Percentiles rank a stretch among this genome's conserved stretches.
Conservation (phyloP, 169 alveolate genomes). For the Babesia sp. region DNA sequence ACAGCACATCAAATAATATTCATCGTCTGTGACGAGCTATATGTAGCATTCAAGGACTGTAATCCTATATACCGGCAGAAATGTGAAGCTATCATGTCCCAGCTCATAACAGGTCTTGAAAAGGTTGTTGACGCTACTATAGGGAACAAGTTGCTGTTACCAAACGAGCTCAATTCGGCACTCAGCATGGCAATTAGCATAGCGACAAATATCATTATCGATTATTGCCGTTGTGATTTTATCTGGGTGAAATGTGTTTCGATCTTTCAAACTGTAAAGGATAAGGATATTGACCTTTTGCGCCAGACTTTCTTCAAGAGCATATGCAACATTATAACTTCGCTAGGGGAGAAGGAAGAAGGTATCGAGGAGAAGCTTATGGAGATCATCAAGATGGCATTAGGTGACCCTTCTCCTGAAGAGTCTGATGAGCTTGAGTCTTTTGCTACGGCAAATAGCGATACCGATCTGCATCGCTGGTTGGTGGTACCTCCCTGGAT, state of each 20-base stretch:
- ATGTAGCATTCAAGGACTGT: conserved; percentile 29
- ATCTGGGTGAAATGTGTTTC: conserved; percentile 16
- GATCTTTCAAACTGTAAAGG: not conserved
- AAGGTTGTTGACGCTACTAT: conserved; percentile 16
- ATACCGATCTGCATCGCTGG: not conserved
- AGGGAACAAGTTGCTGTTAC: conserved; percentile 14
- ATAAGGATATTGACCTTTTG: conserved; percentile 9
- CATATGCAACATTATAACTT: conserved; percentile 4
- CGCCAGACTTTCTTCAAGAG: conserved; percentile 31
- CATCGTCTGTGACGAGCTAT: conserved; percentile 20
- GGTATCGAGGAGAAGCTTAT: conserved; percentile 19
- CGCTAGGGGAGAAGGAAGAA: conserved; percentile 5
- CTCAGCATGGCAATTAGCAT: conserved; percentile 17
- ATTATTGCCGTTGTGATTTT: conserved; percentile 1
- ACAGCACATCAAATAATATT: not conserved
- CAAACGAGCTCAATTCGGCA: conserved; percentile 36
- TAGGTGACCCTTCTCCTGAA: conserved; percentile 13
- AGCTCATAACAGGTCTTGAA: conserved; percentile 10
- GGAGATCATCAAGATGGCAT: conserved; percentile 11
- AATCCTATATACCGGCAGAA: not conserved
- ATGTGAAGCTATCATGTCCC: conserved; percentile 11
- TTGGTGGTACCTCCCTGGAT: conserved; percentile 25
- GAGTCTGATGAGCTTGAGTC: conserved; percentile 6
- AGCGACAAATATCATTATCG: conserved; percentile 20
- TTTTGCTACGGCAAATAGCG: not conserved